These are phyloP conservation scores for Xylariaceae sp. DNA, from an alignment of 2,329 filamentous ascomycete species.

Conservation along the genomic window DNA sequence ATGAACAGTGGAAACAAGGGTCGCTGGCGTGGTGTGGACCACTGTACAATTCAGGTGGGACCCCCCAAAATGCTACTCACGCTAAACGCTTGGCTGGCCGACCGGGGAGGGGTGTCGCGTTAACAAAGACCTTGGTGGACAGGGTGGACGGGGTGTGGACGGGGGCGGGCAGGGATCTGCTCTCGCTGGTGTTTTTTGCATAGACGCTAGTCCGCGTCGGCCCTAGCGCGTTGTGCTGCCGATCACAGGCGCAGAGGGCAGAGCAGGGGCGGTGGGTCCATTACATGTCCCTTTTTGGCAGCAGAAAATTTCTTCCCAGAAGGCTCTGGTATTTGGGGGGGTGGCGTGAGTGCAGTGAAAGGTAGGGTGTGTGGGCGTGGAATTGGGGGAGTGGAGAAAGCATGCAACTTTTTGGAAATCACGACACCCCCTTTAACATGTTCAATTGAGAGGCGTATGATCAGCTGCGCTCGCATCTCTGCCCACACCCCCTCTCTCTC, in stretches of 20 bases:
- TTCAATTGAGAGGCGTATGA: conserved; percentile 16
- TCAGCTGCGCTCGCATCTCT: conserved; percentile 15
- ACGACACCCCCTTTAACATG: conserved; percentile 19
- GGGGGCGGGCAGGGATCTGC: conserved; percentile 17
- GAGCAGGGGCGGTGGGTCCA: conserved; percentile 11
- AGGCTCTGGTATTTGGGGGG: neutral
- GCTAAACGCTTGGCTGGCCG: conserved; percentile 13
- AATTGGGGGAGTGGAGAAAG: conserved; percentile 14
- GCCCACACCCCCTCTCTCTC: conserved; percentile 12
- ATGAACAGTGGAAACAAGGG: conserved; percentile 24
- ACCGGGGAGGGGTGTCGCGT: conserved; percentile 1
- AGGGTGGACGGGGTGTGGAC: neutral
- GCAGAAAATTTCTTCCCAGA: conserved; percentile 14
- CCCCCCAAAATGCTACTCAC: conserved; percentile 8
- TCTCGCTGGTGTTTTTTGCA: conserved; percentile 27
- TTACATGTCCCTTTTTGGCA: conserved; percentile 15
- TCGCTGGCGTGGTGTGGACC: conserved; percentile 23
- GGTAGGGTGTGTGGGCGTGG: conserved; percentile 2
- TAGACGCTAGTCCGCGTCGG: conserved; percentile 25
- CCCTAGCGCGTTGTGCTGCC: conserved; percentile 27
- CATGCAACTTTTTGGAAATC: conserved; percentile 20
- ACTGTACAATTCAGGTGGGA: conserved; percentile 17
- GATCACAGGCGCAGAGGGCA: conserved; percentile 23
- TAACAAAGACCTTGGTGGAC: no score
- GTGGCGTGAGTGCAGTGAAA: neutral